Base-by-base conservation (phyloP, 2,329 filamentous ascomycete genomes). In the Cordyceps javanica region DNA sequence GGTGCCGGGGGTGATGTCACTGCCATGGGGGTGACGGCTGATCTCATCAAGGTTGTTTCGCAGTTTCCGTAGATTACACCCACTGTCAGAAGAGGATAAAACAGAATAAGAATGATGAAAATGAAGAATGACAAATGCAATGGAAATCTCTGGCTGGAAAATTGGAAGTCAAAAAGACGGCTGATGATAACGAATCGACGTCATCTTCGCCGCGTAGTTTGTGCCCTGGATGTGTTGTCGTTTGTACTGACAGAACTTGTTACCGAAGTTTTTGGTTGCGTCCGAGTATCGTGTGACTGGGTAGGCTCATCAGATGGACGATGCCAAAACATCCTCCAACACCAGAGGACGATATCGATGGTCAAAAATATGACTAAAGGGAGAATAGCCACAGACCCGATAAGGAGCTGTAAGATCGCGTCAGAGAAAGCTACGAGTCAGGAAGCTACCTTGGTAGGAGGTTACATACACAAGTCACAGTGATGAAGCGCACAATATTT, bases 1-100 rank as follows among this genome's bases (percentile, higher is more conserved):
- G 94, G 92, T 60, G 94, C 94, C 26, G 94, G 94, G 65, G 92
- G 90, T 62, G 92, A 97, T 45, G 91, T 97, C 55, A 99, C 94
- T 34, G 94, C 94, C 28, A 97, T 97, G 93, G 94, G 94, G 60
- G 93, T 99, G 48, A 91, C 91, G n/a, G 86, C 85, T 49, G 94
- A 99, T 76, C 75, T 99, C 67, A 80, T 97, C 71, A 97, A 96
- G 80, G 90, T 95, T 38, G 68, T 97, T 60, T 81, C 88, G 64
- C 79, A 91, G 69, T 79, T 95, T 67, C 78, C 78, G 59, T 75
- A 69, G 69, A 64, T 61, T 14, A 36, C 50, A 34, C 16, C n/a
- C 32, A 16, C 19, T 34, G 36, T 14, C 25, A 8, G 51, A 36
- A 28, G 2, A 7, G 10, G n/a, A 51, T 16, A 49, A 39, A 44